A percentile compares a stretch with the other conserved stretches of the same genome.
phyloP scores from a whole-genome alignment of 257 asterid species.

The Solanum chaucha region DNA sequence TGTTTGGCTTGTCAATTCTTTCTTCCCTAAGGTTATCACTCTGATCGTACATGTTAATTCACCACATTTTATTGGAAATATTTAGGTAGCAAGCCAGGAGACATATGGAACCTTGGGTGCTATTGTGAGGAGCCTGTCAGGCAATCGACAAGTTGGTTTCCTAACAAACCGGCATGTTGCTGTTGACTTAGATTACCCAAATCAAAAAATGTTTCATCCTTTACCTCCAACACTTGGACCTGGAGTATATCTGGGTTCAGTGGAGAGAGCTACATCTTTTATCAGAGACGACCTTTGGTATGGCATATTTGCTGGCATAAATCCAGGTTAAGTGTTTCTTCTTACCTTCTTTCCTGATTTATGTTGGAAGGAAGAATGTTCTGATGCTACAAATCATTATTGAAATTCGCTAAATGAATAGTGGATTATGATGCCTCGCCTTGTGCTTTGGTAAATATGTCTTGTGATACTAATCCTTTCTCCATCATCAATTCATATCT shows the following conservation, averaged over 20 bases:
- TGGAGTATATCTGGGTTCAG: conserved; percentile 95
- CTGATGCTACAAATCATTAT: not conserved
- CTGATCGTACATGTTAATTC: not conserved
- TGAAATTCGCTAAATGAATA: not conserved
- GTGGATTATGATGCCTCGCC: not conserved
- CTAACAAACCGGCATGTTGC: conserved; percentile 97
- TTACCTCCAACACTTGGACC: conserved; percentile 98
- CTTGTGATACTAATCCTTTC: not conserved
- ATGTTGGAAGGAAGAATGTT: not conserved
- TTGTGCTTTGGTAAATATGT: not conserved
- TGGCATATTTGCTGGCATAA: conserved; percentile 85
- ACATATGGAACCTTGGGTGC: conserved; percentile 98
- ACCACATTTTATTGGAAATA: not conserved
- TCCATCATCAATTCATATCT: not conserved
- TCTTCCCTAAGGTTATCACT: not conserved
- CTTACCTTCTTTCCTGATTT: not conserved
- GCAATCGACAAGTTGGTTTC: conserved; percentile 79
- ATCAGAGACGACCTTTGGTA: conserved; percentile 85
- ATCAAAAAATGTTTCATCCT: conserved; percentile 98
- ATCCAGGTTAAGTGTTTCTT: conserved; percentile 55
- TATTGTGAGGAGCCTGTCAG: conserved; percentile 85
- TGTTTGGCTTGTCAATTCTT: not conserved
- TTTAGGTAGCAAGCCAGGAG: conserved; percentile 96
- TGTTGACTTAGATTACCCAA: conserved; percentile 90
- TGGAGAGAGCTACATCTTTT: conserved; percentile 96